Conservation (phyloP, 176 grass and related monocot species). For the Lolium multiflorum region DNA sequence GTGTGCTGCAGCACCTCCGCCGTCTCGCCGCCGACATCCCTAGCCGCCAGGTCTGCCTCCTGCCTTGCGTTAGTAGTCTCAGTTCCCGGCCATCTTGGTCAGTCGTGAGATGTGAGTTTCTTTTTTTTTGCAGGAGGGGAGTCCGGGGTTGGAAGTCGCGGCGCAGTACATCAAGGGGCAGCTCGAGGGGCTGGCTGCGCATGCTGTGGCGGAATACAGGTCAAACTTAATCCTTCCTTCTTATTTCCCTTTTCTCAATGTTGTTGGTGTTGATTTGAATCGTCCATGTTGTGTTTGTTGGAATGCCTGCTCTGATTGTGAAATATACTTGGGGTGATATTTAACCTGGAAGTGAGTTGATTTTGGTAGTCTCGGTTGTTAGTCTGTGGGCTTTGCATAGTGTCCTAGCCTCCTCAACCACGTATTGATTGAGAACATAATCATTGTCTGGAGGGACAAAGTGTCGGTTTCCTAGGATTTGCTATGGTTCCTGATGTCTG, state of each 20-base stretch:
- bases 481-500: conserved; percentile 1
- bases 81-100: conserved; percentile 1
- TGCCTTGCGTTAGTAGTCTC: conserved; percentile 4
- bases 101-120: conserved; percentile 17
- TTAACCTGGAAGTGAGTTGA: neutral
- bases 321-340: neutral
- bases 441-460: conserved; percentile 5
- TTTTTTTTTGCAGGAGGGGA: conserved; percentile 72
- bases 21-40: conserved; percentile 82
- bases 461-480: neutral
- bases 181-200: conserved; percentile 64
- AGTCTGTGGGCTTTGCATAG: conserved; percentile 13
- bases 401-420: neutral
- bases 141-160: conserved; percentile 76
- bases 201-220: conserved; percentile 73
- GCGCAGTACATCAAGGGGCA: conserved; percentile 86
- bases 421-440: conserved; percentile 15
- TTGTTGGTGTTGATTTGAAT: neutral
- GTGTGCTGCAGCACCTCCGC: conserved; percentile 73
- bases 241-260: neutral
- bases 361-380: neutral
- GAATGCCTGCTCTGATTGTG: conserved; percentile 7
- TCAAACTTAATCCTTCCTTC: conserved; percentile 34
- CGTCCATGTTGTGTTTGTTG: neutral
- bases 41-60: conserved; percentile 63